Evolutionary conservation across 768 basidiomycete genomes (phyloP).

Genomic region (Leucosporidium scottii): DNA sequence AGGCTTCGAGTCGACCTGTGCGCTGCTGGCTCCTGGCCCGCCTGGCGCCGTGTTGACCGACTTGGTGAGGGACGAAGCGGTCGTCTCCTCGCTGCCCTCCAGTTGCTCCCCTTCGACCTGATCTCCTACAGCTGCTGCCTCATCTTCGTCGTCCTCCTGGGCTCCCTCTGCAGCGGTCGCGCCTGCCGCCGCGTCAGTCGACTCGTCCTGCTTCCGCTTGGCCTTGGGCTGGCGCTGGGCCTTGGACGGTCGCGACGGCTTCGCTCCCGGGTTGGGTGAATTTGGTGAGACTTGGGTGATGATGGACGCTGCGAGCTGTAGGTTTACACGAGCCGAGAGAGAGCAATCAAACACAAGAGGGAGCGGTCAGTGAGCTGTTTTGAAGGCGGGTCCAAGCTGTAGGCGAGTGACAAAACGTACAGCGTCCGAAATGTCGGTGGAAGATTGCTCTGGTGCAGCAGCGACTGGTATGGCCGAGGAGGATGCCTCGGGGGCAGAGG

Average conservation of each 20-base stretch:
- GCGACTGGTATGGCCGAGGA: not conserved
- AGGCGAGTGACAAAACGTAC: not conserved
- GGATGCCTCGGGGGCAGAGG: not conserved
- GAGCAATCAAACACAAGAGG: not conserved
- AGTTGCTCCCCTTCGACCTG: not conserved
- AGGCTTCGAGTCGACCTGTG: not conserved
- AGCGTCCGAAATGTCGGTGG: not conserved
- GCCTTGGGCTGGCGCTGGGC: constrained; percentile 14
- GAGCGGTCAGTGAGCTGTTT: not conserved
- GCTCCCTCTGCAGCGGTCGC: not conserved
- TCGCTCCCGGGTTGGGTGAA: not conserved
- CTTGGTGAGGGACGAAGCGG: not conserved
- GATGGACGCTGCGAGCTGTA: constrained; percentile 2
- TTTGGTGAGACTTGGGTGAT: not conserved
- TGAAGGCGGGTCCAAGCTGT: not conserved
- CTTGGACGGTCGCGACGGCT: constrained; percentile 18
- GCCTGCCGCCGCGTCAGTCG: constrained; percentile 5
- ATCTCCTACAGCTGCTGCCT: constrained; percentile 20
- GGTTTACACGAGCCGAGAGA: not conserved
- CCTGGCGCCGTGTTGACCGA: not conserved
- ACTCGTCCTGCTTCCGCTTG: not conserved
- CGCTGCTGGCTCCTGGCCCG: not conserved
- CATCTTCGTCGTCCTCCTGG: not conserved
- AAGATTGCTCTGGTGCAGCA: not conserved
- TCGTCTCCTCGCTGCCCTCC: constrained; percentile 1